Conservation (phyloP, 2,329 filamentous ascomycete genomes). For the Microcera coccophila region DNA sequence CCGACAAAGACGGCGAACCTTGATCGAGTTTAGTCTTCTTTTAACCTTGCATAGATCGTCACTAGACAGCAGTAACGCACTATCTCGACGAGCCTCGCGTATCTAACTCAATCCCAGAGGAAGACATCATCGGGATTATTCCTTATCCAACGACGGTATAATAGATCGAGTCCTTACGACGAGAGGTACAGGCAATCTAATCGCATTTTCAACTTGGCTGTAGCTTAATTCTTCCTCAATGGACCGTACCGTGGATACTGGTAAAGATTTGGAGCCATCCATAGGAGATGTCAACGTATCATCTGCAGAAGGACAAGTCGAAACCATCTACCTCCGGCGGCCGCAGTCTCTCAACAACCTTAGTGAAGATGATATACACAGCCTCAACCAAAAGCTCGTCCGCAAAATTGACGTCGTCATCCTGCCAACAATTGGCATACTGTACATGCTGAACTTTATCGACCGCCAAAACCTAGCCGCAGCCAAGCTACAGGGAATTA, state of each 20-base stretch:
- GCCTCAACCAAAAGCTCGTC: conserved; percentile 12
- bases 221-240: too few species aligned
- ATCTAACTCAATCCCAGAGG: too few species aligned
- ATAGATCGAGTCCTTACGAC: too few species aligned
- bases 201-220: too few species aligned
- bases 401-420: conserved; percentile 16
- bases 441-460: conserved; percentile 42
- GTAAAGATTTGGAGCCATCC: not conserved
- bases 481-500: conserved; percentile 25
- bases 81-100: too few species aligned
- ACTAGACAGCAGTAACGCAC: too few species aligned
- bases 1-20: too few species aligned
- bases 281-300: not conserved
- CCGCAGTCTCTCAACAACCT: not conserved
- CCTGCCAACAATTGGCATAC: conserved; percentile 27
- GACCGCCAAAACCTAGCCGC: conserved; percentile 29
- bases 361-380: conserved; percentile 8
- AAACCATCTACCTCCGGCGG: not conserved
- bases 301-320: not conserved
- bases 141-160: too few species aligned
- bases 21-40: too few species aligned
- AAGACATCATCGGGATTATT: too few species aligned
- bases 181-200: too few species aligned
- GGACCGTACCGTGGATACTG: not conserved
- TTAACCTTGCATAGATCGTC: too few species aligned